phyloP scores from a whole-genome alignment of 1,139 yeast species.

The Hyphopichia fennica region DNA sequence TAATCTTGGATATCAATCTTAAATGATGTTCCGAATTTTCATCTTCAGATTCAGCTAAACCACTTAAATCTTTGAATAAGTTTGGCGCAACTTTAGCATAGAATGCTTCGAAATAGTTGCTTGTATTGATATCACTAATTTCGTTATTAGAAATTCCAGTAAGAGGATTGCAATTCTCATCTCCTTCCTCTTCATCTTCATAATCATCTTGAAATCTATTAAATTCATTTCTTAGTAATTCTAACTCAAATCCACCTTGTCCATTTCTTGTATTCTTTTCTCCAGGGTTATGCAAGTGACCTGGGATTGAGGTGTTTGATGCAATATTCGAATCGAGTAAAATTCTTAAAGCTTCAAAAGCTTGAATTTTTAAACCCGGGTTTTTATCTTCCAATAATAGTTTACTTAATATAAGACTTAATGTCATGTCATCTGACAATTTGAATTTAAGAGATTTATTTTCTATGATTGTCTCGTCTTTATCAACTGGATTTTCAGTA shows the following conservation, averaged over 20 bases:
- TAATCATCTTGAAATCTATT: constrained; percentile 4
- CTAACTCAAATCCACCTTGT: constrained; percentile 13
- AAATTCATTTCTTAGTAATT: constrained; percentile 11
- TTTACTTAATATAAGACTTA: constrained; percentile 59
- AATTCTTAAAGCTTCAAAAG: constrained; percentile 77
- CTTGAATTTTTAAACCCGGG: constrained; percentile 77
- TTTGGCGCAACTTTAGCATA: constrained; percentile 61
- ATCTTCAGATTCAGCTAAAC: constrained; percentile 15
- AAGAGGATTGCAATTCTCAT: constrained; percentile 9
- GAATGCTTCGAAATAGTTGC: constrained; percentile 58
- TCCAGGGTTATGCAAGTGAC: neutral
- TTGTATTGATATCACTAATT: constrained; percentile 43
- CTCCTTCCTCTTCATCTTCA: constrained; percentile 3
- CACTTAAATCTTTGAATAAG: constrained; percentile 53
- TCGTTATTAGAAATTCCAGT: constrained; percentile 15
- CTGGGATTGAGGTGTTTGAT: constrained; percentile 3
- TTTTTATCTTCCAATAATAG: constrained; percentile 64
- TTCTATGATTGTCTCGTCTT: constrained; percentile 19
- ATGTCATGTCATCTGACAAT: constrained; percentile 58
- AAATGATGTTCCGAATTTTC: constrained; percentile 2
- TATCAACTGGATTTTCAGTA: constrained; percentile 7
- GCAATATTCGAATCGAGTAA: constrained; percentile 62
- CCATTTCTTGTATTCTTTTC: neutral
- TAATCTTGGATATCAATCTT: constrained; percentile 11
- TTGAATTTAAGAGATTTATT: constrained; percentile 26